Conservation (phyloP, 2,329 filamentous ascomycete species). For the Colletotrichum zoysiae region DNA sequence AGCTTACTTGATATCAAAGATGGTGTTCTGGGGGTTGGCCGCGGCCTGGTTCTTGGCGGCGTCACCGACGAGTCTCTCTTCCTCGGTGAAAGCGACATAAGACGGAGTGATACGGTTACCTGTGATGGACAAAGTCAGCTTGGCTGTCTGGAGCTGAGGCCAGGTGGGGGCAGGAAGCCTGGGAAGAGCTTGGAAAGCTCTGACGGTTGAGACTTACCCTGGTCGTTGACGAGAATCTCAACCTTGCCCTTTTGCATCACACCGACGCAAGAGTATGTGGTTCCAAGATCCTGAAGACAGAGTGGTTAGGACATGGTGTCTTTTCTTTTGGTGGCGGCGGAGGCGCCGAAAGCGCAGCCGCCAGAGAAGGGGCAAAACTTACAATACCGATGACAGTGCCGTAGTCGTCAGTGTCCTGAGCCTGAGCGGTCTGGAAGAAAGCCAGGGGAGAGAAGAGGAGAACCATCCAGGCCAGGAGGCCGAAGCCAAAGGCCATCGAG, state of each 20-base stretch:
- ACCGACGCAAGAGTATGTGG: slow-evolving; percentile 90
- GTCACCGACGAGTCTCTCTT: slow-evolving; percentile 96
- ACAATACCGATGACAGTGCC: slow-evolving; percentile 95
- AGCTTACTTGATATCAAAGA: slow-evolving; percentile 86
- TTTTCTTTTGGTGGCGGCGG: neutral
- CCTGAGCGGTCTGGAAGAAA: slow-evolving; percentile 81
- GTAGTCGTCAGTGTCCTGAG: slow-evolving; percentile 81
- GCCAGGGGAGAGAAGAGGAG: slow-evolving; percentile 90
- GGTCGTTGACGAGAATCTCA: slow-evolving; percentile 95
- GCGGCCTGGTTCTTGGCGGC: slow-evolving; percentile 97
- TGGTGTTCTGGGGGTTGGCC: slow-evolving; percentile 79
- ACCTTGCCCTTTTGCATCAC: slow-evolving; percentile 97
- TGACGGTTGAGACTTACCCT: slow-evolving; percentile 56
- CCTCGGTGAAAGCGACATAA: slow-evolving; percentile 96
- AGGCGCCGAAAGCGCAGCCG: neutral
- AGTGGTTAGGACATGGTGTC: neutral
- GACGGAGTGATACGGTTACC: slow-evolving; percentile 96
- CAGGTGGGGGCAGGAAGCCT: neutral
- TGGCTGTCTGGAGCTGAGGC: neutral
- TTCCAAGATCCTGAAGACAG: slow-evolving; percentile 77
- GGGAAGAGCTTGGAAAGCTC: neutral
- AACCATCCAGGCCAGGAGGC: slow-evolving; percentile 91
- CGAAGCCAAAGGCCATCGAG: slow-evolving; percentile 83
- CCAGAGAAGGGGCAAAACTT: slow-evolving; percentile 49
- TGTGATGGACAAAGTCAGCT: slow-evolving; percentile 38